Base-by-base conservation (phyloP, 768 basidiomycete genomes). In the Tephrocybe rancida region DNA sequence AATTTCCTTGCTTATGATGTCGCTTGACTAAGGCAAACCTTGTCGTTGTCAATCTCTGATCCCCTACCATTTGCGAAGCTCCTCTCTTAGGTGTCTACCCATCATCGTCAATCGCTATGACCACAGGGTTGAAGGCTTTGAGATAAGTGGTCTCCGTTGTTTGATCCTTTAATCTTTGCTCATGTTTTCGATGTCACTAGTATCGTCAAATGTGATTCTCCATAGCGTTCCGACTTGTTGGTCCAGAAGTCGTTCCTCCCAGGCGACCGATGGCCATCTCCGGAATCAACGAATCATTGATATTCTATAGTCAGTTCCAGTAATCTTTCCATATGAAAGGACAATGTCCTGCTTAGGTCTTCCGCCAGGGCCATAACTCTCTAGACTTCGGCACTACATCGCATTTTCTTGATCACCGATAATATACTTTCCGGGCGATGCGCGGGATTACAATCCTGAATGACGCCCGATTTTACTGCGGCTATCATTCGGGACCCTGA, bases 401-500 rank as follows among this genome's bases (percentile, higher is more conserved):
- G 52, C 43, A 34, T 52, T 44, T 48, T 56, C 35, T 46, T 43
- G 47, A 50, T 55, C 53, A 44, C 51, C 39, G 41, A 45, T 18
- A 41, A 44, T 44, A 43, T 24, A 22, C 44, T 43, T 38, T 56
- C 48, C 48, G 49, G 59, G 44, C 38, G 24, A 39, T 57, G 56
- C 51, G 50, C 61, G 56, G 56, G 35, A 48, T 55, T 56, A 56
- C 34, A 57, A 50, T 51, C 30, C n/a, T 18, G 30, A 42, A 29
- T 46, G 29, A 56, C 34, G 44, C 30, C 55, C 48, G 48, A 46
- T 51, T 54, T 46, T 52, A 53, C 9, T 34, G 56, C 61, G 61
- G 61, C 61, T 56, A 60, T 62, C 61, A 57, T 19, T 16, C 34
- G 29, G 32, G 41, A 35, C 44, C 51, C 49, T 59, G 35, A 37